Conservation (phyloP, 106 monocot species). For the Dendrobium catenatum region DNA sequence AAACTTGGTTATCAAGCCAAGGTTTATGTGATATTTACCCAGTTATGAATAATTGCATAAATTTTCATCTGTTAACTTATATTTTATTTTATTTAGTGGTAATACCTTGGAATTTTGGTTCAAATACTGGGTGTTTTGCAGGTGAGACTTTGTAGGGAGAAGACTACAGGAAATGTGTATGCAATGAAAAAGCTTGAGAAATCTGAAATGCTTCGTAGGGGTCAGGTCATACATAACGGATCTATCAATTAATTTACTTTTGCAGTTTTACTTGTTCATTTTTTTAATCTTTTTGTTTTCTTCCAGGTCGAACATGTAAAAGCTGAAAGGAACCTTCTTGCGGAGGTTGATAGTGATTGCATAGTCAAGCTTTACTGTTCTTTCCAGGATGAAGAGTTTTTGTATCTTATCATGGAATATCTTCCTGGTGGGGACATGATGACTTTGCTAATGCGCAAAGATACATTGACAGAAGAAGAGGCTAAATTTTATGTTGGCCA, state of each 20-base stretch:
- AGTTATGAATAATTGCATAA: conserved; percentile 2
- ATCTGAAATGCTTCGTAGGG: conserved; percentile 55
- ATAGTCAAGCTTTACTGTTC: conserved; percentile 24
- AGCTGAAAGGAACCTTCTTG: conserved; percentile 55
- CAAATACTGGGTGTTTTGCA: conserved; percentile 7
- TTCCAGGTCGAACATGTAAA: conserved; percentile 58
- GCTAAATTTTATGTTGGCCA: conserved; percentile 59
- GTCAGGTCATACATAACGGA: conserved; percentile 23
- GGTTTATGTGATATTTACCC: background rate
- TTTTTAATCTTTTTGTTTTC: conserved; percentile 8
- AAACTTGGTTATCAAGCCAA: background rate
- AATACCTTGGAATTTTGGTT: background rate
- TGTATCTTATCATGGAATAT: conserved; percentile 60
- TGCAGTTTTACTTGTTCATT: conserved; percentile 3
- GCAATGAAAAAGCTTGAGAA: conserved; percentile 29
- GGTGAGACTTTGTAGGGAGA: conserved; percentile 47
- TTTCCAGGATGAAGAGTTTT: conserved; percentile 36
- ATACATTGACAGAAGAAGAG: conserved; percentile 45
- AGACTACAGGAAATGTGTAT: conserved; percentile 21
- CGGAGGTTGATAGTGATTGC: conserved; percentile 31
- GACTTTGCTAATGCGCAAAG: conserved; percentile 29
- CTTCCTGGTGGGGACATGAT: conserved; percentile 65
- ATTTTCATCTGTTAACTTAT: background rate
- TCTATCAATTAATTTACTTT: background rate
- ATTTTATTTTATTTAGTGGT: background rate